phyloP scores from a whole-genome alignment of 345 rosid genomes.

The Corchorus olitorius region DNA sequence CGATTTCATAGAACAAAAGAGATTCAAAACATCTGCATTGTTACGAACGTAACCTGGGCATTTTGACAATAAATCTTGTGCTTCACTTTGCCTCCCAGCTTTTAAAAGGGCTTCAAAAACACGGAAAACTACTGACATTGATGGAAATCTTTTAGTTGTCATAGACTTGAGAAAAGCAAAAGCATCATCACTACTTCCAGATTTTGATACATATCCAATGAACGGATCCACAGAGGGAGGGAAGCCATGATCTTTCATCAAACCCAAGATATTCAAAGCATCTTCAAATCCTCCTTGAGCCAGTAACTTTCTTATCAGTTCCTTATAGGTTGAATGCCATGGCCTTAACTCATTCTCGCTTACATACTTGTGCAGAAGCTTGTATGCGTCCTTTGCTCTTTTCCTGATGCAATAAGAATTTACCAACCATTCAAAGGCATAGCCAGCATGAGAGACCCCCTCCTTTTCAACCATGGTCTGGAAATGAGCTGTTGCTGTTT shows the following conservation, averaged over 20 bases:
- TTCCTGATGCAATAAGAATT: conserved; percentile 62
- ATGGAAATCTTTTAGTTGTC: conserved; percentile 73
- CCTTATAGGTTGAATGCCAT: conserved; percentile 58
- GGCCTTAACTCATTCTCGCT: conserved; percentile 52
- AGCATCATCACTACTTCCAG: conserved; percentile 69
- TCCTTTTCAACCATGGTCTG: conserved; percentile 52
- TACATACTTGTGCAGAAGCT: conserved; percentile 48
- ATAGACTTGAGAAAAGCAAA: conserved; percentile 59
- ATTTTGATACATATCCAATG: conserved; percentile 61
- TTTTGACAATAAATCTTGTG: conserved; percentile 71
- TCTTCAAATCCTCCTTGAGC: conserved; percentile 67
- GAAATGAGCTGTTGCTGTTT: conserved; percentile 63
- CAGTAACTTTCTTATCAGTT: conserved; percentile 61
- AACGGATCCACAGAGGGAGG: conserved; percentile 81
- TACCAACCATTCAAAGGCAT: conserved; percentile 65
- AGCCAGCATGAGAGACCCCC: conserved; percentile 43
- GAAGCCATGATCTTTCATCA: conserved; percentile 77
- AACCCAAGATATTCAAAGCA: conserved; percentile 58
- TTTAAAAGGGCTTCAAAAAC: conserved; percentile 65
- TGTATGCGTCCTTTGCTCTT: conserved; percentile 65
- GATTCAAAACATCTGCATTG: conserved; percentile 78
- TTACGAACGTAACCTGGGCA: conserved; percentile 70
- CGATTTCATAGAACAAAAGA: conserved; percentile 58
- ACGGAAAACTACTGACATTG: conserved; percentile 58
- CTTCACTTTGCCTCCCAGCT: conserved; percentile 63